Evolutionary conservation across 129 eudicot species (phyloP), one percentile per base, ranked within the genome.

Genomic region (Rutidosis leptorrhynchoides): DNA sequence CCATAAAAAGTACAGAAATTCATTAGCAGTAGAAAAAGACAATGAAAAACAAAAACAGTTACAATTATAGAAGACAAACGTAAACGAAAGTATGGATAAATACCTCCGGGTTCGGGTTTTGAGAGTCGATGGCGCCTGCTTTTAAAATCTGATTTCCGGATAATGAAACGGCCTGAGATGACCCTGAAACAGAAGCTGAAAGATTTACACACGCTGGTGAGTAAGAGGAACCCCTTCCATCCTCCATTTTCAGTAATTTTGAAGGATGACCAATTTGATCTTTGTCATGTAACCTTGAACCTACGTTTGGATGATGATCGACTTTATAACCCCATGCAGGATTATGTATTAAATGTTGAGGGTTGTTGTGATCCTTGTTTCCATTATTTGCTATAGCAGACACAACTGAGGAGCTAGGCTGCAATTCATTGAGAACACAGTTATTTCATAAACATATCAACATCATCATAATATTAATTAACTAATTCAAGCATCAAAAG

Each of bases 171-270:
- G 53, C 52, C 60, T 65, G 80, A 68, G 82, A 46, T 23, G 81
- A 69, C 64, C 79, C 86, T 26, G 67, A 27, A 24, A 48, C 55
- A 51, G 81, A 69, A 58, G 87, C 22, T 48, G 84, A 45, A 35
- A 65, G 68, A 53, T 70, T 80, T 27, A 40, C 55, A 59, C 78
- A 73, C 35, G 62, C 80, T 15, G 68, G 58, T n/a, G 84, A 48
- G 46, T 77, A 71, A 65, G 89, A 58, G 40, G 78, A 29, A 58
- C 75, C 73, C 54, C 79, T 79, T 27, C 88, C 94, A 70, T 75
- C 90, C 51, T 87, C 83, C 82, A 87, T 29, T 66, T 83, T 87
- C 72, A 78, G 28, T 30, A 91, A 55, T 76, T 91, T 91, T 63
- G n/a, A 51, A 59, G 96, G 84, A 55, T 62, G 95, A 53, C 15